Conservation (phyloP, 2,329 filamentous ascomycete species). For the Aurifilum marmelostoma region DNA sequence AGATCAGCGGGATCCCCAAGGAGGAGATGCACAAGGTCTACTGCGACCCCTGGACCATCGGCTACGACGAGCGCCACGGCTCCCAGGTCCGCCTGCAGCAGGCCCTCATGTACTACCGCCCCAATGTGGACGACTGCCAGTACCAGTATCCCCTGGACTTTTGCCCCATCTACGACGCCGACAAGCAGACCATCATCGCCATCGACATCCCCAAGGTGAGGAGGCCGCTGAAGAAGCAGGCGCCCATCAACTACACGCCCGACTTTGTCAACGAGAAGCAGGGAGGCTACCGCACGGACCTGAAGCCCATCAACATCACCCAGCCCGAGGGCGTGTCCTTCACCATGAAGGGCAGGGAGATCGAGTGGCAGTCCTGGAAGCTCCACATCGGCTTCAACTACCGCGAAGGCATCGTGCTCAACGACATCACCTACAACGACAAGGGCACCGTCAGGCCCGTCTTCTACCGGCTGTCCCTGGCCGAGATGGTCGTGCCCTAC, state of each 20-base stretch:
- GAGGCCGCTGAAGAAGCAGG: constrained; percentile 71
- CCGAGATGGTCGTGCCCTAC: constrained; percentile 93
- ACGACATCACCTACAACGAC: constrained; percentile 89
- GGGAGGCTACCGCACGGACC: constrained; percentile 74
- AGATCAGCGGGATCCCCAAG: constrained; percentile 75
- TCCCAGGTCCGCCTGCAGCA: constrained; percentile 81
- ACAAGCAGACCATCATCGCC: constrained; percentile 76
- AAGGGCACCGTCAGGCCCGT: constrained; percentile 75
- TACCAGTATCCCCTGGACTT: constrained; percentile 93
- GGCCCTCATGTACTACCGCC: constrained; percentile 93
- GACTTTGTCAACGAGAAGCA: constrained; percentile 67
- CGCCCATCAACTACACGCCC: constrained; percentile 79
- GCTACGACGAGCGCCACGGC: constrained; percentile 88
- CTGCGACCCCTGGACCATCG: constrained; percentile 95
- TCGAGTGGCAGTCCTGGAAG: constrained; percentile 93
- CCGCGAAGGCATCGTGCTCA: constrained; percentile 86
- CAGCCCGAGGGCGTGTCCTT: constrained; percentile 87
- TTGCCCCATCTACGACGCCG: constrained; percentile 86
- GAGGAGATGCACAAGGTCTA: constrained; percentile 95
- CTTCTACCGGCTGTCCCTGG: constrained; percentile 87
- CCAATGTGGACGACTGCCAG: constrained; percentile 81
- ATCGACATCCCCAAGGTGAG: constrained; percentile 83
- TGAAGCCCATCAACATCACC: constrained; percentile 77
- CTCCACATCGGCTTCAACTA: constrained; percentile 96
- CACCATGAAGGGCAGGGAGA: constrained; percentile 70